A percentile compares a stretch with the other conserved stretches of the same genome.
These are phyloP conservation scores for Aureobasidium pullulans DNA, from an alignment of 2,329 filamentous ascomycete species.

Conservation along the genomic window DNA sequence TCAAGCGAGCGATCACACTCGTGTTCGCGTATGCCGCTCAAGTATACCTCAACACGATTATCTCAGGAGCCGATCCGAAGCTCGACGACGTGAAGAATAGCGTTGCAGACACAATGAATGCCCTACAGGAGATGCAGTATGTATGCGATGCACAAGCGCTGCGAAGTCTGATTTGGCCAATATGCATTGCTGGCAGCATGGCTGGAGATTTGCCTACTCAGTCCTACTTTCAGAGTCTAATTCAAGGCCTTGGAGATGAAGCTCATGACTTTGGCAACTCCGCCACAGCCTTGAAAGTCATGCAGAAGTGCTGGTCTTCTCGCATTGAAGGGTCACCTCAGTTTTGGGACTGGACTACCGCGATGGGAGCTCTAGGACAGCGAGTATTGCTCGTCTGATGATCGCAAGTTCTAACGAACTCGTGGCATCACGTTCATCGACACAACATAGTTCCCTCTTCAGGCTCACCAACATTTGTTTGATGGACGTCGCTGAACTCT, in stretches of 20 bases:
- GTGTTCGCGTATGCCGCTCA: constrained; percentile 12
- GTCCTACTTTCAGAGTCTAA: neutral
- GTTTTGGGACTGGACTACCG: constrained; percentile 1
- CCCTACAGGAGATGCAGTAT: constrained; percentile 8
- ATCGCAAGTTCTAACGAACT: no score
- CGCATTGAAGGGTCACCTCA: neutral
- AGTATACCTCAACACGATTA: constrained; percentile 7
- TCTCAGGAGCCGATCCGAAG: neutral
- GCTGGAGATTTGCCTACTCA: neutral
- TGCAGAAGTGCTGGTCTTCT: constrained; percentile 8
- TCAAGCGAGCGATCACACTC: constrained; percentile 10
- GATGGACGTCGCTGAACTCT: no score
- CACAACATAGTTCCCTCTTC: no score
- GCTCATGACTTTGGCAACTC: constrained; percentile 13
- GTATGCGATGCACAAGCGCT: constrained; percentile 10
- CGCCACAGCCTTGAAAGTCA: neutral
- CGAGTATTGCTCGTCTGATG: no score
- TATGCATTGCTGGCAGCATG: constrained; percentile 14
- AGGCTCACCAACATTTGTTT: no score
- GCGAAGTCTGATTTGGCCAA: constrained; percentile 12
- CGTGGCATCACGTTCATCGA: no score
- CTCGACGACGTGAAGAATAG: constrained; percentile 3
- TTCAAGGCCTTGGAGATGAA: constrained; percentile 6
- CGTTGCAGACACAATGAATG: constrained; percentile 4
- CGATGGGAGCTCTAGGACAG: constrained; percentile 1